Evolutionary conservation across 768 basidiomycete genomes (phyloP), one percentile per base, ranked within the genome.

Genomic region (Megacollybia marginata): DNA sequence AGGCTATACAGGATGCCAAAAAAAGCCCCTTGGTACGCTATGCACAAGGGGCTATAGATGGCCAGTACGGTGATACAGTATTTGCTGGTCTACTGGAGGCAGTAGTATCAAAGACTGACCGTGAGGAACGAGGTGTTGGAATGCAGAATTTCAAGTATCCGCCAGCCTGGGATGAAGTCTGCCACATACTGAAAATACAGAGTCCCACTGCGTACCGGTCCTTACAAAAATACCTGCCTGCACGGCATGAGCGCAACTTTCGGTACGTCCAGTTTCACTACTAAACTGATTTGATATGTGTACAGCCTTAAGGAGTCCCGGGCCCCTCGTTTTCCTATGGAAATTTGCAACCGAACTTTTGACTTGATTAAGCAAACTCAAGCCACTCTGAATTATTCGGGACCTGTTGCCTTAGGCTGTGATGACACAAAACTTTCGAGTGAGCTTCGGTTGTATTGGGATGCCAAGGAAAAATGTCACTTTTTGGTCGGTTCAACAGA

Each of bases 361-460:
- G 34, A 51, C 9, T 42, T 49, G 0, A 62, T 51, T 0, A 5
- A 60, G 1, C 57, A 65, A 42, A 48, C 63, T 3, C n/a, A 35
- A 1, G 23, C 4, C 5, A 33, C n/a, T n/a, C n/a, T 59, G 4
- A 32, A 53, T n/a, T 63, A 60, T 23, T 31, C 46, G 12, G 68
- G 63, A 0, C 70, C 65, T 0, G 46, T 67, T 9, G 61, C 49
- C 4, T 48, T 71, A 0, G 56, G 56, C 36, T 67, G 62, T 31
- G 69, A 73, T 44, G 69, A 72, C 48, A 70, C 69, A 2, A 68
- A 71, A 50, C 56, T 72, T 56, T 1, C 52, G 64, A 3, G 52
- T n/a, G n/a, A n/a, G n/a, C n/a, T n/a, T n/a, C n/a, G 59, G 0
- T 48, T 62, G 1, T 65, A 58, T 47, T 66, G 48, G 31, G 66